phyloP scores from a whole-genome alignment of 257 asterid genomes.

The Solanum lignicaule region DNA sequence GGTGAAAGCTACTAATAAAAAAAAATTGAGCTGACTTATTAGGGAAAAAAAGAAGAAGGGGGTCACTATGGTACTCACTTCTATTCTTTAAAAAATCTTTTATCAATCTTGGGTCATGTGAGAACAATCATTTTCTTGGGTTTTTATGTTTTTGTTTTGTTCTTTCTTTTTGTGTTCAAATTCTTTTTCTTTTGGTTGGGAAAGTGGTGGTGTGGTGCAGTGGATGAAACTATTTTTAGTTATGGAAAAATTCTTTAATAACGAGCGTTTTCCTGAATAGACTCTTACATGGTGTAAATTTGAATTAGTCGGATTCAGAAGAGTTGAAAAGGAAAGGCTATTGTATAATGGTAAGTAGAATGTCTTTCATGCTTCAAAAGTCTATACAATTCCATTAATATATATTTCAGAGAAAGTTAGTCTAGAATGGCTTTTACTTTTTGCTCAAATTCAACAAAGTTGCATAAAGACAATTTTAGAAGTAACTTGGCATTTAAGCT shows the following conservation, averaged over 20 bases:
- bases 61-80: neutral
- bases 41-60: neutral
- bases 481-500: neutral
- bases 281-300: neutral
- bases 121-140: constrained; percentile 63
- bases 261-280: neutral
- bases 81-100: neutral
- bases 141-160: constrained; percentile 29
- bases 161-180: neutral
- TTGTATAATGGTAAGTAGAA: constrained; percentile 11
- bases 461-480: neutral
- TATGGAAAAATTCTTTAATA: neutral
- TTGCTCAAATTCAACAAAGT: neutral
- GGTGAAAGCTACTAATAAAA: neutral
- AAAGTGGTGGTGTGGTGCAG: neutral
- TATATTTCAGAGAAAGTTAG: constrained; percentile 13
- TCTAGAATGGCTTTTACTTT: constrained; percentile 1
- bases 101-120: constrained; percentile 49
- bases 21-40: neutral
- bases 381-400: neutral
- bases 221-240: neutral
- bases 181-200: neutral
- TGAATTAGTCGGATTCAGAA: neutral
- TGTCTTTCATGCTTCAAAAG: constrained; percentile 26
- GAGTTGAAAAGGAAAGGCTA: constrained; percentile 2